Conservation (phyloP, 495 filamentous ascomycete genomes). For the Neurospora tetraspora region DNA sequence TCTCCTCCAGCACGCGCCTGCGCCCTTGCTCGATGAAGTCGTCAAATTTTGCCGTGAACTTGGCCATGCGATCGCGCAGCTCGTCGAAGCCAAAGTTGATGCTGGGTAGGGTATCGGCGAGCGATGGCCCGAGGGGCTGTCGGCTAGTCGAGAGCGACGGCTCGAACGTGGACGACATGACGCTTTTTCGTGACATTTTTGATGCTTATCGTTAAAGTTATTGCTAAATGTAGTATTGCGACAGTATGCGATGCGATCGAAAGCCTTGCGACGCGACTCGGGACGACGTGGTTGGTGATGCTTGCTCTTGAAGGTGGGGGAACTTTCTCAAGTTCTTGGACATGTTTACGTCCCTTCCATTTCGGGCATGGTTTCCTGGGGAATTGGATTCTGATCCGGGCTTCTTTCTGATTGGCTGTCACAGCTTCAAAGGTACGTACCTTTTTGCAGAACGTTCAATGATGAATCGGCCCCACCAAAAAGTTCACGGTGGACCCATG, state of each 20-base stretch:
- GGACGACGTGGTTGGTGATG: neutral
- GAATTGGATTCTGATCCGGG: neutral
- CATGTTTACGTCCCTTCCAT: constrained; percentile 16
- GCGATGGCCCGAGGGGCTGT: constrained; percentile 40
- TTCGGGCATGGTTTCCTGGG: constrained; percentile 16
- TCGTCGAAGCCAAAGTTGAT: constrained; percentile 97
- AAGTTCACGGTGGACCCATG: constrained; percentile 4
- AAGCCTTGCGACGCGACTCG: neutral
- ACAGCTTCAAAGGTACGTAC: neutral
- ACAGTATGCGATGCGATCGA: neutral
- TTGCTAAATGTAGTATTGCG: constrained; percentile 1
- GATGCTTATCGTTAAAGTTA: constrained; percentile 1
- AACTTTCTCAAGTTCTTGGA: neutral
- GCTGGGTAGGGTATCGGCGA: constrained; percentile 73
- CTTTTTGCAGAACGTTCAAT: neutral
- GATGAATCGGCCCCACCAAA: constrained; percentile 10
- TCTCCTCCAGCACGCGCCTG: constrained; percentile 80
- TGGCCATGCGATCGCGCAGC: constrained; percentile 85
- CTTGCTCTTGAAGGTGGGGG: neutral
- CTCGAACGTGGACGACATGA: constrained; percentile 65
- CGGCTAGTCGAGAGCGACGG: constrained; percentile 69
- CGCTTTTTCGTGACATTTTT: constrained; percentile 7
- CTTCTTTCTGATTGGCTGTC: neutral
- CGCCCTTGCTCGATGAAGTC: constrained; percentile 85
- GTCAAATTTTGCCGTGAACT: constrained; percentile 86